These are phyloP conservation scores for Canna indica DNA, from an alignment of 176 grass and related monocot species.

Conservation along the genomic window DNA sequence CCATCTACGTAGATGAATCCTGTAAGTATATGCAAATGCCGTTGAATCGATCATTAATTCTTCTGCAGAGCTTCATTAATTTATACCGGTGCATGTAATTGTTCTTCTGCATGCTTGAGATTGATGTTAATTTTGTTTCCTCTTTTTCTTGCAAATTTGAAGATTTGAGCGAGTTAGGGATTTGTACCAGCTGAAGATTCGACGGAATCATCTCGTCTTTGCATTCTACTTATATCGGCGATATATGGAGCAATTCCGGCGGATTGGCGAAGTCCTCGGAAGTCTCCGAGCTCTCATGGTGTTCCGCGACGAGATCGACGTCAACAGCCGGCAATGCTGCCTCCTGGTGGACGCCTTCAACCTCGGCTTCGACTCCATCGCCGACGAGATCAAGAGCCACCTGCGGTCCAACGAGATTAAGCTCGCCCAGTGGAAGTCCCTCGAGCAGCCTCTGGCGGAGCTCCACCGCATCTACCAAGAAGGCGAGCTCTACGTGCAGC, in stretches of 20 bases:
- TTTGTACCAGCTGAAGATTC: background rate
- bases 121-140: too few species aligned
- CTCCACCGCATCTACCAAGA: conserved; percentile 57
- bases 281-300: conserved; percentile 52
- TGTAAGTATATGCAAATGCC: too few species aligned
- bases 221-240: background rate
- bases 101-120: too few species aligned
- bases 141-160: too few species aligned
- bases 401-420: conserved; percentile 57
- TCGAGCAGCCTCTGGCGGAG: conserved; percentile 57
- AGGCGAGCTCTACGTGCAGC: conserved; percentile 44
- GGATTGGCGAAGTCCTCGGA: conserved; percentile 57
- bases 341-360: conserved; percentile 59
- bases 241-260: conserved; percentile 76
- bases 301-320: conserved; percentile 44
- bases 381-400: conserved; percentile 36
- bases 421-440: conserved; percentile 45
- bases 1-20: too few species aligned
- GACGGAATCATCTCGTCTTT: too few species aligned
- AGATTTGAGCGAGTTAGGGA: too few species aligned
- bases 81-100: too few species aligned
- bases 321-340: conserved; percentile 72
- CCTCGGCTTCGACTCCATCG: conserved; percentile 43
- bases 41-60: too few species aligned
- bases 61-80: too few species aligned